Evolutionary conservation across 164 flowering plant genomes (phyloP).

Genomic region (Vitis riparia): DNA sequence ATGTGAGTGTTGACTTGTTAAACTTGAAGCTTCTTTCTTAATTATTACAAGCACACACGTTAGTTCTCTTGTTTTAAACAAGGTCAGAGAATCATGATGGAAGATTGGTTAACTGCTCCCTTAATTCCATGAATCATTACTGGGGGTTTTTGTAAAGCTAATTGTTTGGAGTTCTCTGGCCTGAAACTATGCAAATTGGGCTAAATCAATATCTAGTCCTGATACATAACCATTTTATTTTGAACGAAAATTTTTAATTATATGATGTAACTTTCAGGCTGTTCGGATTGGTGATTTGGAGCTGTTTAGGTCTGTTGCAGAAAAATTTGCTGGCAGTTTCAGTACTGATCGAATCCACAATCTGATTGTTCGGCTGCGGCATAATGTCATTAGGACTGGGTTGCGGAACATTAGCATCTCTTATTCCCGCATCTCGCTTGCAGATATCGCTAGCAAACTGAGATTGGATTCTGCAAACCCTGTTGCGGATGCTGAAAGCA

Average conservation of each 20-base stretch:
- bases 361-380: constrained; percentile 84
- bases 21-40: not conserved
- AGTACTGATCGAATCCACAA: constrained; percentile 75
- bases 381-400: constrained; percentile 92
- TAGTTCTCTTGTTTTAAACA: not conserved
- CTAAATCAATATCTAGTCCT: too few relatives aligned
- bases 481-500: constrained; percentile 73
- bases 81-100: too few relatives aligned
- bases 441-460: constrained; percentile 81
- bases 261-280: constrained; percentile 52
- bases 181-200: too few relatives aligned
- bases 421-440: constrained; percentile 83
- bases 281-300: constrained; percentile 93
- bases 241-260: not conserved
- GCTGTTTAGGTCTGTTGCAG: constrained; percentile 75
- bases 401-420: constrained; percentile 91
- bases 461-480: constrained; percentile 62
- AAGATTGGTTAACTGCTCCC: too few relatives aligned
- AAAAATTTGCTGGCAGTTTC: constrained; percentile 66
- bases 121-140: too few relatives aligned
- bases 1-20: constrained; percentile 47
- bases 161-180: too few relatives aligned
- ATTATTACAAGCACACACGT: not conserved
- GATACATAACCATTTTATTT: not conserved
- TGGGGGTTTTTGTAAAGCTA: too few relatives aligned